A percentile compares a stretch with the other conserved stretches of the same genome.
Evolutionary conservation across 345 rosid species (phyloP).

Genomic region (Carallia pectinifolia): DNA sequence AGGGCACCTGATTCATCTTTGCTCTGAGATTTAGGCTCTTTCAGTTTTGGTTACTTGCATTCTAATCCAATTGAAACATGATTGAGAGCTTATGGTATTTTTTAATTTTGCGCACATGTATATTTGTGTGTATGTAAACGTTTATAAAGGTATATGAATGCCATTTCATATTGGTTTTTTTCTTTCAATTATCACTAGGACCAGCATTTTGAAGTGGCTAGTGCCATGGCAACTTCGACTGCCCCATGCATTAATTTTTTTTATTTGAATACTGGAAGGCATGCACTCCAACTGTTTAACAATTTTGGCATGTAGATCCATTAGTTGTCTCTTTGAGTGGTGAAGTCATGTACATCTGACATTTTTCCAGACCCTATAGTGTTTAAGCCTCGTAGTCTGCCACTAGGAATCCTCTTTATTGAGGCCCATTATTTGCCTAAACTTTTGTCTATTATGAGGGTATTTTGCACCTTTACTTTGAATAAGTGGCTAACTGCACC

Average conservation of each 20-base stretch:
- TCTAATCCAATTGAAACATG: no score
- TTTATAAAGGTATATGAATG: not conserved
- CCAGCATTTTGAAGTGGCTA: not conserved
- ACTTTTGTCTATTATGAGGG: not conserved
- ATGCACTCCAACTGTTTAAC: not conserved
- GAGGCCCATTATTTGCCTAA: not conserved
- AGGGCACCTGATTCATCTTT: no score
- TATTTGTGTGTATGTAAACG: not conserved
- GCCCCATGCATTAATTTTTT: not conserved
- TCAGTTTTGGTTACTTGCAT: no score
- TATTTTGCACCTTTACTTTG: not conserved
- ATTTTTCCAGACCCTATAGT: no score
- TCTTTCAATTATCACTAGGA: not conserved
- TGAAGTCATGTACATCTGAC: no score
- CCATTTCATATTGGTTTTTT: not conserved
- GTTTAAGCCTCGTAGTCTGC: no score
- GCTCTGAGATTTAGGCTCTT: no score
- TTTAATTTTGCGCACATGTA: not conserved
- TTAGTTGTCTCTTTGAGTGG: not conserved
- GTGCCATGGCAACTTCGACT: not conserved
- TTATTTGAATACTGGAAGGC: not conserved
- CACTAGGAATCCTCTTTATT: no score
- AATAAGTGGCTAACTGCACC: conserved; percentile 1
- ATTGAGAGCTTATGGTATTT: not conserved
- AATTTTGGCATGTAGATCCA: not conserved